Base-by-base conservation (phyloP, 176 grass and related monocot genomes). In the Urochloa ruziziensis region DNA sequence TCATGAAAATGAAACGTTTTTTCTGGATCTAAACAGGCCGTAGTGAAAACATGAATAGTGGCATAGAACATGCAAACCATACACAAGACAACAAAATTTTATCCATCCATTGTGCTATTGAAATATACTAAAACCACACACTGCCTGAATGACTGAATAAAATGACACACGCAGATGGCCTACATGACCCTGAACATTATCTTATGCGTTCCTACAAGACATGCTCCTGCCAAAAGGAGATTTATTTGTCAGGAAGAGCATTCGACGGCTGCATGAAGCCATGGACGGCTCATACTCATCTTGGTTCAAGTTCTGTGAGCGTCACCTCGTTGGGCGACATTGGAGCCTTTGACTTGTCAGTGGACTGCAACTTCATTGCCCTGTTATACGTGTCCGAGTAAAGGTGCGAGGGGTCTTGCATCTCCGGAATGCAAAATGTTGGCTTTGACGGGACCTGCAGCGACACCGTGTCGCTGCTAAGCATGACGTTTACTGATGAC, bases 401-500 rank as follows among this genome's bases (percentile, higher is more conserved):
- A 3, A 60, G 16, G 10, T 37, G 25, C 8, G 29, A 58, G 33
- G 44, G 44, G 1, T 3, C 53, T 34, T 59, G 81, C 70, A 30
- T 65, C 12, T 85, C 80, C 36, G 67, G 68, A 51, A 80, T 35
- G 49, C 78, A 90, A 77, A 94, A 94, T 27, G 86, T 77, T 15
- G 92, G 92, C 64, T 19, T 75, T 0, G 68, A 83, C 21, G 89
- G 92, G 2, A 56, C 78, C 54, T 86, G 66, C 10, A 91, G 40
- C 2, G 89, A 89, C 8, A 83, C 39, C 0, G 84, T 89, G 48
- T 82, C 65, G 43, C 84, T 79, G 75, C 85, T 73, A 8, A 94
- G 84, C 92, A 94, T 92, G 46, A 88, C 85, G 25, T 53, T 88
- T 42, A 90, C 86, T 6, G 82, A 48, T 37, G 84, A 90, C 87